Base-by-base conservation (phyloP, 192 early-diverging fungal genomes). In the Funneliformis mosseae region DNA sequence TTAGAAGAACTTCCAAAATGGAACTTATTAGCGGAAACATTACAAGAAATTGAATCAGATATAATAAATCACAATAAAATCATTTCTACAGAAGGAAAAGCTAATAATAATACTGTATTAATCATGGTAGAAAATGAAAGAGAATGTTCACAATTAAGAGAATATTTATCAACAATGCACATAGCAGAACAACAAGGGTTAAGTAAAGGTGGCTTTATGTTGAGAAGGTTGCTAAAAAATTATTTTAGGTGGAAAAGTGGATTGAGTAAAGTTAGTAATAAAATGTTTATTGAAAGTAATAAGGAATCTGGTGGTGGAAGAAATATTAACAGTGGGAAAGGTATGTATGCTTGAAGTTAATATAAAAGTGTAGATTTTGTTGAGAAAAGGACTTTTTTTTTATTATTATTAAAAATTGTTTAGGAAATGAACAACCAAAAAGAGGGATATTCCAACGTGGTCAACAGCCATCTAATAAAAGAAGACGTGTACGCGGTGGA, bases 1-100 rank as follows among this genome's bases (percentile, higher is more conserved):
- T 81, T 98, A 59, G 97, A 99, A 81, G 96, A 94, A 61, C 91
- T 92, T n/a, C 98, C 98, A 21, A 99, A 99, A 81, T 98, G 97
- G 93, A 84, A 84, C 59, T 88, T 92, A 12, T 77, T 99, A 38
- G 78, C 77, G 1, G 88, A 92, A 18, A 86, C 96, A 0, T 83
- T 99, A 74, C 83, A 93, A 25, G 96, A 98, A 79, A 93, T 99
- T n/a, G 90, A 94, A n/a, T 85, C 83, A 67, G 84, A 81, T 41
- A 41, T 64, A 28, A 42, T 68, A 10, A 75, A 61, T 43, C 23
- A 76, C 28, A 10, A 18, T 46, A 64, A 23, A 18, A 46, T 23
- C 23, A 4, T n/a, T 72, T 72, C 43, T 27, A 46, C n/a, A 1
- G n/a, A 46, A 21, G 33, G 11, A 72, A 11, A 72, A 45, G 9